Evolutionary conservation across 2,329 filamentous ascomycete species (phyloP), one percentile per base, ranked within the genome.

Genomic region (Sphaceloma murrayae): DNA sequence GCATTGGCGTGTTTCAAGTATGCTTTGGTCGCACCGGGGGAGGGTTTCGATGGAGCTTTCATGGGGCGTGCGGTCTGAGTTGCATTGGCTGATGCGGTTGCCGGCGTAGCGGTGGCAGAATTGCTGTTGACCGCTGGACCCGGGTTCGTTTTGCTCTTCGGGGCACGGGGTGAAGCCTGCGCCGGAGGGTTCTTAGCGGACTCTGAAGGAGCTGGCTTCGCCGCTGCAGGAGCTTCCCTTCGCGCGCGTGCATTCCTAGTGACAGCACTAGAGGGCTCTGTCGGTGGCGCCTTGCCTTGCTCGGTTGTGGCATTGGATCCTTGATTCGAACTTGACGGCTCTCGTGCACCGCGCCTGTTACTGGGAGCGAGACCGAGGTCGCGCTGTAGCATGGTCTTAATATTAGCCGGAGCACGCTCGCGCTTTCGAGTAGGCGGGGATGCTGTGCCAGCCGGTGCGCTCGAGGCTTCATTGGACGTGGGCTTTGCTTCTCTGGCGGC

Each of bases 1-100:
- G 85, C 78, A 58, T 93, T 94, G 22, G 68, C 68, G 49, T 72
- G 68, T 50, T 72, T 72, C 45, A 72, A 59, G 56, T 71, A 72
- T 10, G 67, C 68, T 52, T 83, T 80, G 13, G 50, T 54, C 5
- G 73, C 71, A 51, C 50, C 31, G 9, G 46, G 38, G 5, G 30
- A 53, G 31, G 42, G 29, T 18, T 46, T 43, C 4, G 42, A 32
- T 17, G 49, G 22, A 11, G 44, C 22, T 13, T 48, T 48, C 9
- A 45, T 11, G 9, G 45, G 24, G 24, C 45, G 38, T 43, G 34
- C 19, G 29, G 11, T 21, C 13, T 38, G 48, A 10, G 22, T 32
- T 11, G 14, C 29, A 32, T 32, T 49, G 17, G 31, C 47, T n/a
- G 45, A 45, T 26, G 18, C 34, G 11, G 43, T 29, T n/a, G 46